These are phyloP conservation scores for Paraphaeosphaeria sporulosa DNA, from an alignment of 2,329 filamentous ascomycete species.

Conservation along the genomic window DNA sequence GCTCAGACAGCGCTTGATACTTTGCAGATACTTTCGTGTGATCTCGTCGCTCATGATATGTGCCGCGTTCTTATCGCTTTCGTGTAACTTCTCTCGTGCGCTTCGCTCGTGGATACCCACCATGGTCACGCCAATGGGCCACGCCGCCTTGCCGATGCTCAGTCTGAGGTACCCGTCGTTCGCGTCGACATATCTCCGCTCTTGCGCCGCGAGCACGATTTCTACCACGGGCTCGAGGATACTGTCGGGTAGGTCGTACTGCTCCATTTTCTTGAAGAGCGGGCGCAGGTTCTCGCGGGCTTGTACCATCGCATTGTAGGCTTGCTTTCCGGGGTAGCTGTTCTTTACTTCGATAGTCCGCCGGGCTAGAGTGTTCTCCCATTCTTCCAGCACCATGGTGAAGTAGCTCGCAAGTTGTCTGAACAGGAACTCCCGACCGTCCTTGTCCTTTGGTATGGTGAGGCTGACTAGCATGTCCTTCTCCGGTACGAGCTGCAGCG, in stretches of 20 bases:
- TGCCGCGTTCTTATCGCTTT: constrained; percentile 76
- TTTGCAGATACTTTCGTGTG: constrained; percentile 94
- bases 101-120: constrained; percentile 98
- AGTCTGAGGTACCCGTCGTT: constrained; percentile 93
- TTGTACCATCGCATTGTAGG: constrained; percentile 84
- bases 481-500: constrained; percentile 78
- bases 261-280: constrained; percentile 88
- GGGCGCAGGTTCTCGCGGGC: constrained; percentile 88
- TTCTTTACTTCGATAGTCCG: constrained; percentile 67
- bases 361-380: constrained; percentile 76
- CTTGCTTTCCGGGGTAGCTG: constrained; percentile 81
- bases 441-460: constrained; percentile 67
- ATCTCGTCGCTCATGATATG: constrained; percentile 98
- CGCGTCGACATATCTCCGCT: constrained; percentile 90
- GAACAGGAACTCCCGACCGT: constrained; percentile 75
- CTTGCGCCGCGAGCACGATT: constrained; percentile 90
- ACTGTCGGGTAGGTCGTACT: constrained; percentile 77
- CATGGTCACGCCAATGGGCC: constrained; percentile 99
- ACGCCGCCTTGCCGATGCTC: constrained; percentile 95
- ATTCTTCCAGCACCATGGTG: constrained; percentile 91
- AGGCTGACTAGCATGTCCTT: constrained; percentile 83
- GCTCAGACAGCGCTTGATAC: constrained; percentile 94
- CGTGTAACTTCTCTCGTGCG: constrained; percentile 92
- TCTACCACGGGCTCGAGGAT: constrained; percentile 85
- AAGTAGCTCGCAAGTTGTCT: constrained; percentile 94